Conservation (phyloP, 768 basidiomycete genomes). For the Russula virescens region DNA sequence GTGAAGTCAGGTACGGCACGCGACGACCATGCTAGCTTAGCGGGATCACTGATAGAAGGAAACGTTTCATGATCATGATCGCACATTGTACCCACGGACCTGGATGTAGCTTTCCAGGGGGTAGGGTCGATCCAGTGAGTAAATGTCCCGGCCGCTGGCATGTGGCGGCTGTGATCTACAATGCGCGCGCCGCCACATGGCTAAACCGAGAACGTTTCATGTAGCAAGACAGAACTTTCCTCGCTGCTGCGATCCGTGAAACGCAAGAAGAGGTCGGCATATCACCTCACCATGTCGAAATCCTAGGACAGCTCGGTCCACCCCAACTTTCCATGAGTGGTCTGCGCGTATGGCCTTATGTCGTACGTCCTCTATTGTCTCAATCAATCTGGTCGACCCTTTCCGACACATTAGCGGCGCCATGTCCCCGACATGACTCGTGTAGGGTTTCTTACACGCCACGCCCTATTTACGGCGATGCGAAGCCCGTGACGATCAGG, state of each 20-base stretch:
- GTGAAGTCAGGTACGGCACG: conserved; percentile 66
- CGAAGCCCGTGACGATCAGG: conserved; percentile 25
- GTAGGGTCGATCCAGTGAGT: conserved; percentile 21
- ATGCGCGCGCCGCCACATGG: background rate
- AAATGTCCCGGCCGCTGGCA: background rate
- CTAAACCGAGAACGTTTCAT: conserved; percentile 11
- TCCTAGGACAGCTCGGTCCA: conserved; percentile 61
- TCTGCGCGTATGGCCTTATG: conserved; percentile 68
- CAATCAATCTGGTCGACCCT: background rate
- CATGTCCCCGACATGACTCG: too few relatives aligned
- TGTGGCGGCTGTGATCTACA: background rate
- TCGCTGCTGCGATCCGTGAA: conserved; percentile 62
- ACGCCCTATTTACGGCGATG: background rate
- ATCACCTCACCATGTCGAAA: conserved; percentile 50
- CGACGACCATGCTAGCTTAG: background rate
- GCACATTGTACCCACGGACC: background rate
- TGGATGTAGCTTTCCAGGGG: conserved; percentile 22
- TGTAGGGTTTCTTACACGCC: conserved; percentile 32
- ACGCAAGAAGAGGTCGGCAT: conserved; percentile 71
- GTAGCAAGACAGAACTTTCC: conserved; percentile 48
- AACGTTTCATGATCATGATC: background rate
- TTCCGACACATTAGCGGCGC: conserved; percentile 18
- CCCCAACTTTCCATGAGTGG: conserved; percentile 53
- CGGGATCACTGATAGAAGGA: background rate
- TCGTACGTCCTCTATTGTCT: conserved; percentile 44